Evolutionary conservation across 2,329 filamentous ascomycete species (phyloP), one percentile per base, ranked within the genome.

Genomic region (Passalora sequoiae): DNA sequence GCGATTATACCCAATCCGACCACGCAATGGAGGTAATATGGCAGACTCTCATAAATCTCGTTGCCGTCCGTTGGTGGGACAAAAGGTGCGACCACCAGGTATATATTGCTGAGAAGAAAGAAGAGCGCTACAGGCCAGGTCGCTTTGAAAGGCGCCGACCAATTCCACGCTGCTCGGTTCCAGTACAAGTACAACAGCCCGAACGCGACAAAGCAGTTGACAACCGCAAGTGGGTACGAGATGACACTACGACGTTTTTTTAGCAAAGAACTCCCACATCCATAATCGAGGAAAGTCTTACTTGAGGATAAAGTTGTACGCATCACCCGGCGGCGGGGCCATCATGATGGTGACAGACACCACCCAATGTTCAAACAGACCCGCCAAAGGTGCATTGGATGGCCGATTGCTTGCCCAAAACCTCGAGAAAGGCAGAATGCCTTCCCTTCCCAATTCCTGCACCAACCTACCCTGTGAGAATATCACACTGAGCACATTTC

Each of bases 261-360:
- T 15, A 6, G 13, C 15, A 15, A 32, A 15, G 7, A 32, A 8
- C 4, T 21, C n/a, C n/a, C n/a, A n/a, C n/a, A 31, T 33, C 9
- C 10, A 28, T 15, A n/a, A 8, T 10, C 25, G 15, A 16, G 5
- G 13, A 8, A n/a, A 6, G 17, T 42, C 44, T 44, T 33, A 44
- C 42, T 58, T 42, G 43, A 57, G 36, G 30, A 56, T 55, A 55
- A 81, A 82, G 65, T 80, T 80, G 63, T 81, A 83, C 0, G 79
- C 79, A 61, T 83, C 79, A 25, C 80, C 81, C 2, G 80, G 78
- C 2, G 81, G 81, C 25, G 81, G 80, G 0, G 78, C 80, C 2
- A 84, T 66, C 62, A 85, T 81, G 56, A 82, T 80, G 44, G 83
- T 74, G 35, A 81, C 73, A 0, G 74, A 81, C 9, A 81, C 76